Evolutionary conservation across 225 moss, liverwort and hornwort genomes (phyloP).

Genomic region (Sphagnum tenellum): DNA sequence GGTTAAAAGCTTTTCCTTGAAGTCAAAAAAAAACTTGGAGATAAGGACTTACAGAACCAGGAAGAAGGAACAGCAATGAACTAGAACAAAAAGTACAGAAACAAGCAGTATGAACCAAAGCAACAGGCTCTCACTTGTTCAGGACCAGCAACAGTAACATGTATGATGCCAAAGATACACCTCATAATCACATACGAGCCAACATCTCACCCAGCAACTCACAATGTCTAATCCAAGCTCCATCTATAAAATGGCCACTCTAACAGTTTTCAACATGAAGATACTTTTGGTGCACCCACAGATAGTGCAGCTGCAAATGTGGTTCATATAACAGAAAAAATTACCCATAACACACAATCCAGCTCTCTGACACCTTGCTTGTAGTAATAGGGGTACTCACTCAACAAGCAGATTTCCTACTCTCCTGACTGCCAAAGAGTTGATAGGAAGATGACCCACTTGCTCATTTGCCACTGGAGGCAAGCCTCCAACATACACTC

Average conservation of each 20-base stretch:
- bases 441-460: constrained; percentile 21
- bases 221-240: background rate
- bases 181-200: background rate
- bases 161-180: background rate
- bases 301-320: background rate
- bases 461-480: constrained; percentile 98
- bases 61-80: no score
- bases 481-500: constrained; percentile 92
- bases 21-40: no score
- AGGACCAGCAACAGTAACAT: no score
- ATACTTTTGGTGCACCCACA: background rate
- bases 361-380: background rate
- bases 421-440: background rate
- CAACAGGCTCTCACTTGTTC: no score
- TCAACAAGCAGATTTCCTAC: background rate
- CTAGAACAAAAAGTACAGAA: no score
- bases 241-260: background rate
- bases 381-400: background rate
- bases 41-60: no score
- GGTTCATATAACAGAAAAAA: no score
- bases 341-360: background rate
- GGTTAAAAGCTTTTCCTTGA: no score
- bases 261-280: background rate
- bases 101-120: no score
- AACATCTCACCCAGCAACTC: background rate